A percentile compares a stretch with the other conserved stretches of the same genome.
These are phyloP conservation scores for Neocallimastix lanati DNA, from an alignment of 192 early-diverging fungal genomes.

Conservation along the genomic window DNA sequence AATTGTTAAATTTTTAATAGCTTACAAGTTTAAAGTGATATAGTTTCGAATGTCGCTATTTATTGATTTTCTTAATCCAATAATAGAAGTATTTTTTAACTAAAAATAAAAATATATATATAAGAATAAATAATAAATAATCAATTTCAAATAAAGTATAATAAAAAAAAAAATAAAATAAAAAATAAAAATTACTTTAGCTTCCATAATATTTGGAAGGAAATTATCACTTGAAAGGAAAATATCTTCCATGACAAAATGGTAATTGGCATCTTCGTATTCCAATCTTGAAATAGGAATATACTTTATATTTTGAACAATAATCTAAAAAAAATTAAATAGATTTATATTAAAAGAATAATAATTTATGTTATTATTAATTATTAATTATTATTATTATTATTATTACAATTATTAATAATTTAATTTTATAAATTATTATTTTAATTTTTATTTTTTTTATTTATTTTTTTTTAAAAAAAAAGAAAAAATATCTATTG, in stretches of 20 bases:
- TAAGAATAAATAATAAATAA: not conserved
- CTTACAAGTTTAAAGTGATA: slow-evolving; percentile 9
- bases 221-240: slow-evolving; percentile 16
- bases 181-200: slow-evolving; percentile 7
- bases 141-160: too few relatives aligned
- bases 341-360: too few relatives aligned
- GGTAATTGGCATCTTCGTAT: slow-evolving; percentile 10
- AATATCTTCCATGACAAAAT: slow-evolving; percentile 17
- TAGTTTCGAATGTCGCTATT: slow-evolving; percentile 2
- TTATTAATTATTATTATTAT: too few relatives aligned
- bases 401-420: too few relatives aligned
- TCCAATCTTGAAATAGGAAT: slow-evolving; percentile 24
- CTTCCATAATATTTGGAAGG: slow-evolving; percentile 12
- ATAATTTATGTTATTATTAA: too few relatives aligned
- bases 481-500: too few relatives aligned
- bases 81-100: not conserved
- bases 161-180: too few relatives aligned
- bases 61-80: not conserved
- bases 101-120: not conserved
- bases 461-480: too few relatives aligned
- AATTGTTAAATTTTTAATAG: too few relatives aligned
- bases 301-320: slow-evolving; percentile 16
- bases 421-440: too few relatives aligned
- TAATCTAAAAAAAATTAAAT: too few relatives aligned
- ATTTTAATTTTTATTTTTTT: too few relatives aligned